Evolutionary conservation across 371 early-diverging fungal genomes (phyloP).

Genomic region (Circinella minor): DNA sequence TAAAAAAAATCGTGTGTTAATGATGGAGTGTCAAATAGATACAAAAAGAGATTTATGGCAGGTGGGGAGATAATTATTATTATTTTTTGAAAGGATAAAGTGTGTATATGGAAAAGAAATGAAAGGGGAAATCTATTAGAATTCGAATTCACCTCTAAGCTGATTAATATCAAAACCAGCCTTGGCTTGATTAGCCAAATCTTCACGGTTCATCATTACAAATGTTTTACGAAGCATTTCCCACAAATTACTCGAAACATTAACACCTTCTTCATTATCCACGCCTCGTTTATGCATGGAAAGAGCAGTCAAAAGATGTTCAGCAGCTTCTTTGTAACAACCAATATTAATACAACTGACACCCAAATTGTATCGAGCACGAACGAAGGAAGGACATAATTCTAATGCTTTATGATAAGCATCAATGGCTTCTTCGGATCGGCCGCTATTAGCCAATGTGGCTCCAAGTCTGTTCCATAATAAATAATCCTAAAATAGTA

Average conservation of each 20-base stretch:
- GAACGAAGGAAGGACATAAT: conserved; percentile 92
- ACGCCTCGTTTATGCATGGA: conserved; percentile 72
- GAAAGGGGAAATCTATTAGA: conserved; percentile 30
- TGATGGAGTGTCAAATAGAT: neutral
- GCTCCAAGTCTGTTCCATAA: conserved; percentile 98
- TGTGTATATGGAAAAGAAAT: neutral
- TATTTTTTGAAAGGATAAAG: no score
- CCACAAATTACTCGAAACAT: conserved; percentile 69
- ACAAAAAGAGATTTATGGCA: neutral
- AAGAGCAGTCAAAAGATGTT: conserved; percentile 89
- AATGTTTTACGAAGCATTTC: conserved; percentile 68
- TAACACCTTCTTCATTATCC: conserved; percentile 60
- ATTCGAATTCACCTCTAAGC: conserved; percentile 67
- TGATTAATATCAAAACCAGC: conserved; percentile 64
- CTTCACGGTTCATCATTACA: conserved; percentile 65
- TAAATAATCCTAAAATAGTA: conserved; percentile 79
- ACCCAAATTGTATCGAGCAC: conserved; percentile 96
- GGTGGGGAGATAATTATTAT: no score
- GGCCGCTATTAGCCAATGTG: conserved; percentile 90
- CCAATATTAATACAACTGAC: conserved; percentile 94
- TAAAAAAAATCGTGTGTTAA: neutral
- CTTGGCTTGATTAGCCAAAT: conserved; percentile 63
- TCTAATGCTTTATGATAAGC: conserved; percentile 95
- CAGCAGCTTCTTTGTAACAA: conserved; percentile 92
- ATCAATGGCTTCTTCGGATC: conserved; percentile 85